Evolutionary conservation across 2,329 filamentous ascomycete genomes (phyloP).

Genomic region (Trichoderma asperellum): DNA sequence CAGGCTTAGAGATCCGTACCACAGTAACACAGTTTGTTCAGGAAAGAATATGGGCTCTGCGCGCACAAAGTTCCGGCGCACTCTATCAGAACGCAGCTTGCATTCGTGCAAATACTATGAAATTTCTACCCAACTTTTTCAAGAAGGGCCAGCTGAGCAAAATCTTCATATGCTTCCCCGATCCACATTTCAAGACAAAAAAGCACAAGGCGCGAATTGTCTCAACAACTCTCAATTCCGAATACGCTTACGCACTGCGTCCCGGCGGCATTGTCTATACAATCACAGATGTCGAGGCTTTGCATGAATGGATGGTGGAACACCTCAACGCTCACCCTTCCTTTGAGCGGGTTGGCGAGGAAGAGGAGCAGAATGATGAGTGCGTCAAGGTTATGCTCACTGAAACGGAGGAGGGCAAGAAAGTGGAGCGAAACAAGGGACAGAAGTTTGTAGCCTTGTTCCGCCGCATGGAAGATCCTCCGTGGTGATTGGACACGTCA

Average conservation of each 20-base stretch:
- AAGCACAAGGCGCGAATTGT: slow-evolving; percentile 98
- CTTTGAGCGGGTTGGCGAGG: slow-evolving; percentile 74
- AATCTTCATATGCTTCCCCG: slow-evolving; percentile 97
- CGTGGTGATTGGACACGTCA: slow-evolving; percentile 59
- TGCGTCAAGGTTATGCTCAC: slow-evolving; percentile 75
- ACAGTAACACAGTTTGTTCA: slow-evolving; percentile 91
- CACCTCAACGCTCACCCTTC: slow-evolving; percentile 79
- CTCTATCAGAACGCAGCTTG: slow-evolving; percentile 86
- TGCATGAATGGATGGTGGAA: slow-evolving; percentile 90
- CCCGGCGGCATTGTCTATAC: slow-evolving; percentile 91
- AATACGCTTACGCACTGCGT: slow-evolving; percentile 86
- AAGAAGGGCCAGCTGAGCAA: slow-evolving; percentile 76
- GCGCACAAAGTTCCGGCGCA: slow-evolving; percentile 62
- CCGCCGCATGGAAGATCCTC: slow-evolving; percentile 76
- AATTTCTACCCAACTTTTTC: slow-evolving; percentile 99
- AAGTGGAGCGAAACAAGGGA: slow-evolving; percentile 88
- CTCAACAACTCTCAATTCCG: slow-evolving; percentile 81
- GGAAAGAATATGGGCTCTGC: slow-evolving; percentile 81
- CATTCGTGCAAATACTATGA: slow-evolving; percentile 95
- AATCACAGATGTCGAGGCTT: slow-evolving; percentile 94
- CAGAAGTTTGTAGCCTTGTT: slow-evolving; percentile 92
- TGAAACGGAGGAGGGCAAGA: slow-evolving; percentile 97
- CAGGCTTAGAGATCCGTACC: slow-evolving; percentile 88
- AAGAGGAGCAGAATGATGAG: slow-evolving; percentile 69
- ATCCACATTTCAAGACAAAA: slow-evolving; percentile 95